Conservation (phyloP, 345 rosid genomes). For the Brassica rapa region DNA sequence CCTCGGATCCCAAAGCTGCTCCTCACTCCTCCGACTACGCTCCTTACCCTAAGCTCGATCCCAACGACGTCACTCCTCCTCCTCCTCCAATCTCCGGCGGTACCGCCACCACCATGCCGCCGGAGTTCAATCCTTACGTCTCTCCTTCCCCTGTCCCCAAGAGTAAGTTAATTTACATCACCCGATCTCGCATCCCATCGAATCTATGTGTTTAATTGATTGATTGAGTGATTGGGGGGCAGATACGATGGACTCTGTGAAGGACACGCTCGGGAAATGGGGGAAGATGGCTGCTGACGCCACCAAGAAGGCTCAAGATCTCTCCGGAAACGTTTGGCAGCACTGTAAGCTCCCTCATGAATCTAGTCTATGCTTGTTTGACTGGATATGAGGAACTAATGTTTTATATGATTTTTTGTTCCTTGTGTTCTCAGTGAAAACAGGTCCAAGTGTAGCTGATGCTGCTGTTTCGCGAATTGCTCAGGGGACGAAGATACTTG, state of each 20-base stretch:
- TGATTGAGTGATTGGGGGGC: slow-evolving; percentile 15
- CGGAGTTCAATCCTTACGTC: slow-evolving; percentile 81
- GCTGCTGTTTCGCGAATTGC: slow-evolving; percentile 91
- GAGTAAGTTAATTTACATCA: slow-evolving; percentile 44
- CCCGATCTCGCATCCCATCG: slow-evolving; percentile 2
- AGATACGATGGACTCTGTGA: slow-evolving; percentile 84
- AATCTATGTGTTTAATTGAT: slow-evolving; percentile 13
- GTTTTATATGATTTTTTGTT: not conserved
- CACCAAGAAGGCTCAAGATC: slow-evolving; percentile 88
- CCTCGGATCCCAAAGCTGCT: slow-evolving; percentile 18
- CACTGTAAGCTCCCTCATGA: slow-evolving; percentile 51
- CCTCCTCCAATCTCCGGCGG: slow-evolving; percentile 52
- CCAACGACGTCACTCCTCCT: slow-evolving; percentile 72
- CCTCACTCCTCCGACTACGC: slow-evolving; percentile 74
- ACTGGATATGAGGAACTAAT: not conserved
- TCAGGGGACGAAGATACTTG: slow-evolving; percentile 85
- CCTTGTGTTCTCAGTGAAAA: slow-evolving; percentile 61
- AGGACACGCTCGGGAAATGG: slow-evolving; percentile 82
- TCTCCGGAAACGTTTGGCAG: slow-evolving; percentile 91
- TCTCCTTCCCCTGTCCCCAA: slow-evolving; percentile 58
- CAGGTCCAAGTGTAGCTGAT: slow-evolving; percentile 89
- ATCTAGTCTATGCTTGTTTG: too few relatives aligned
- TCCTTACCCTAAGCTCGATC: slow-evolving; percentile 86
- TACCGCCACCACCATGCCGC: slow-evolving; percentile 78
- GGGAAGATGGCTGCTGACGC: slow-evolving; percentile 92